phyloP scores from a whole-genome alignment of 805 yeast genomes.

The Kodamaea restingae region DNA sequence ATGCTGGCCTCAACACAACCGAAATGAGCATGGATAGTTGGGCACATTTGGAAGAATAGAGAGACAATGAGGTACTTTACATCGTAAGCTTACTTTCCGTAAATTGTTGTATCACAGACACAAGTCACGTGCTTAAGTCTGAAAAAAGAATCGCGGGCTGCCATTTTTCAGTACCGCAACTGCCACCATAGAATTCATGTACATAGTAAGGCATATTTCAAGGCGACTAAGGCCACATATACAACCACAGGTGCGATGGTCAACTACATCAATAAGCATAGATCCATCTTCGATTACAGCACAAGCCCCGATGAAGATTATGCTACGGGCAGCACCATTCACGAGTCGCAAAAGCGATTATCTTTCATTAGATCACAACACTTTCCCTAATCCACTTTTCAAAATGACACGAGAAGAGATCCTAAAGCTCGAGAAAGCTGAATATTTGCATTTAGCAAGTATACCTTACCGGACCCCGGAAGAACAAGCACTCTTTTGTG shows the following conservation, averaged over 20 bases:
- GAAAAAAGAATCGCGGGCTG: background rate
- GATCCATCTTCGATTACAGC: background rate
- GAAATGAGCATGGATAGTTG: conserved; percentile 8
- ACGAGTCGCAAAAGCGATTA: conserved; percentile 9
- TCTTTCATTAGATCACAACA: conserved; percentile 15
- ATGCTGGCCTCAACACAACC: conserved; percentile 8
- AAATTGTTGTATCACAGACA: no score
- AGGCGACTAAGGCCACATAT: background rate
- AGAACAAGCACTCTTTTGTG: conserved; percentile 28
- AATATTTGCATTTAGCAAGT: conserved; percentile 23
- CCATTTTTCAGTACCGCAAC: background rate
- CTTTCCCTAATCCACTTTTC: conserved; percentile 34
- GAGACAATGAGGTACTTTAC: background rate
- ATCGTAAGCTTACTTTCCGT: no score
- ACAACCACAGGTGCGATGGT: background rate
- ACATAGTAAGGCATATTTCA: background rate
- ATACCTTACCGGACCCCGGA: conserved; percentile 21
- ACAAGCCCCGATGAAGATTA: conserved; percentile 2
- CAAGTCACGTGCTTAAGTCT: background rate
- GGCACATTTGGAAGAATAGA: background rate
- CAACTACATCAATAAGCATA: background rate
- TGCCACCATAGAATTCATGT: background rate
- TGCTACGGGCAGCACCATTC: conserved; percentile 15
- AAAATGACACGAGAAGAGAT: conserved; percentile 25
- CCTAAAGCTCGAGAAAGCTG: conserved; percentile 16